Evolutionary conservation across 345 rosid genomes (phyloP).

Genomic region (Gynandropsis gynandra): DNA sequence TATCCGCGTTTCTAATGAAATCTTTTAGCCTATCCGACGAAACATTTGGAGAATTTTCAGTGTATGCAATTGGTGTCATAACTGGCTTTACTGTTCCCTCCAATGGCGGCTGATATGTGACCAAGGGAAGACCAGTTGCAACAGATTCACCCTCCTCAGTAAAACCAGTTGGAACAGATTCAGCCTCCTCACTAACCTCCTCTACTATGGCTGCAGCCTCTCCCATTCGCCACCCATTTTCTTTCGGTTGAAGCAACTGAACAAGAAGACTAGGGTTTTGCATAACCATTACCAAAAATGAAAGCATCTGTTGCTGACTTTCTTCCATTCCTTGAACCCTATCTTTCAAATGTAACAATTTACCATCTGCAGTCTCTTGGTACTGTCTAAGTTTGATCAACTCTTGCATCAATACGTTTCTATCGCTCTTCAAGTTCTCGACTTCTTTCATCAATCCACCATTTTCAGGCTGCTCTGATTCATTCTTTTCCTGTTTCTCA

Average conservation of each 20-base stretch:
- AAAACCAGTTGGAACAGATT: slow-evolving; percentile 37
- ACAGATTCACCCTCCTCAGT: slow-evolving; percentile 34
- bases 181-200: slow-evolving; percentile 38
- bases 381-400: slow-evolving; percentile 58
- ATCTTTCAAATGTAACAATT: slow-evolving; percentile 54
- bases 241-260: slow-evolving; percentile 75
- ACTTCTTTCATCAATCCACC: slow-evolving; percentile 60
- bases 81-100: slow-evolving; percentile 36
- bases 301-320: slow-evolving; percentile 90
- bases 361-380: slow-evolving; percentile 66
- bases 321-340: slow-evolving; percentile 85
- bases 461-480: slow-evolving; percentile 29
- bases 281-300: slow-evolving; percentile 86
- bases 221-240: slow-evolving; percentile 51
- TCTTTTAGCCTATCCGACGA: slow-evolving; percentile 39
- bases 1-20: slow-evolving; percentile 51
- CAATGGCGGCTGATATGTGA: slow-evolving; percentile 55
- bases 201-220: slow-evolving; percentile 53
- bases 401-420: slow-evolving; percentile 56
- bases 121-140: slow-evolving; percentile 50
- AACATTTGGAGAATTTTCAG: slow-evolving; percentile 21
- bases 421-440: slow-evolving; percentile 68
- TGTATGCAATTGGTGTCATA: slow-evolving; percentile 10
- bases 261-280: slow-evolving; percentile 69
- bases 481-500: slow-evolving; percentile 26